phyloP scores from a whole-genome alignment of 2,329 filamentous ascomycete genomes.

The Trichoderma asperellum region DNA sequence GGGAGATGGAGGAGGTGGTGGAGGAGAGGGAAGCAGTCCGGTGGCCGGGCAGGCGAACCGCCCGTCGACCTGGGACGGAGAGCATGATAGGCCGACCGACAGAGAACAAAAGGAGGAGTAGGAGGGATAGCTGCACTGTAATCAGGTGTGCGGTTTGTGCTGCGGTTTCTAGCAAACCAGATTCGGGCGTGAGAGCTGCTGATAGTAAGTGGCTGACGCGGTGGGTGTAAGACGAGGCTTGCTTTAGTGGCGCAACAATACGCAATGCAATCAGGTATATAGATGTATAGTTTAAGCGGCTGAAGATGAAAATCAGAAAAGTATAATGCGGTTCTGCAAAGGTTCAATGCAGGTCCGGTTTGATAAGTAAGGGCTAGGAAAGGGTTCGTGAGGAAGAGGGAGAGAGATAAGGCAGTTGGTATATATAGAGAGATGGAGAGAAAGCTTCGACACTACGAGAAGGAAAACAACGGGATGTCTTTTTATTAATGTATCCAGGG shows the following conservation, averaged over 20 bases:
- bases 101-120: not conserved
- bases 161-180: not conserved
- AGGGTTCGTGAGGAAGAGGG: not conserved
- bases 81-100: conserved; percentile 33
- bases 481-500: not conserved
- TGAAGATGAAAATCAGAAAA: not conserved
- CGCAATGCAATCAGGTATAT: not conserved
- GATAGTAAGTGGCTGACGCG: not conserved
- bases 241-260: not conserved
- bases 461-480: not conserved
- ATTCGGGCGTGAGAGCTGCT: not conserved
- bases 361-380: not conserved
- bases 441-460: not conserved
- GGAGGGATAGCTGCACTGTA: not conserved
- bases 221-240: conserved; percentile 22
- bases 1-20: conserved; percentile 12
- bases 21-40: conserved; percentile 26
- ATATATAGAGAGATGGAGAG: not conserved
- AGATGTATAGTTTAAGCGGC: not conserved
- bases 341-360: not conserved
- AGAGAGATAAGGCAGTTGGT: not conserved
- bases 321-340: not conserved
- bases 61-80: conserved; percentile 33
- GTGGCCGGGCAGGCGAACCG: conserved; percentile 32
- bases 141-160: not conserved